Base-by-base conservation (phyloP, 116 monocot genomes). In the Thalassia testudinum region DNA sequence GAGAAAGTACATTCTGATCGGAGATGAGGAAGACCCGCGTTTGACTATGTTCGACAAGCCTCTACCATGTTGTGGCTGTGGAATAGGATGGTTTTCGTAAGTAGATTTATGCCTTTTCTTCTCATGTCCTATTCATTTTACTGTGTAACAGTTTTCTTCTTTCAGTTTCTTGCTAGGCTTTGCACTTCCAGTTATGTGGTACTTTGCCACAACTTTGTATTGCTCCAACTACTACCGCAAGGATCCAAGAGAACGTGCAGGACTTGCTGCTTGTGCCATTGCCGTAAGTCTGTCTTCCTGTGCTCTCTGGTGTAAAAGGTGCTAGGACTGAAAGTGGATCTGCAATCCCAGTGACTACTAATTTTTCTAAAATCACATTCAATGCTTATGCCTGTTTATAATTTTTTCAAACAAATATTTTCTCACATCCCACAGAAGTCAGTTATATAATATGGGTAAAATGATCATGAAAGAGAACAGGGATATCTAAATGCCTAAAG, bases 11-110 rank as follows among this genome's bases (percentile, higher is more conserved):
- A 54, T 47, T 37, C 65, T 72, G 34, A 43, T 92, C 62, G 62
- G 50, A 66, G 82, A 86, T 75, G 86, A 79, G 52, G 91, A 91
- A 66, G 79, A 86, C 44, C 75, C 72, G 7, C 68, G 79, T 11
- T 26, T 77, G 49, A 48, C 71, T 19, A 69, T 74, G 63, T 92
- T 82, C 64, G 71, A 82, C 44, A 76, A 62, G 59, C 92, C 74
- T 24, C 77, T 92, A n/a, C 79, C 82, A 2, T 86, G 79, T 56
- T 92, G 74, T 66, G 86, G 86, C 15, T 92, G 92, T 63, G 92
- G 92, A 12, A 86, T 86, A 25, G 92, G 92, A 72, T 92, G 92
- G 92, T 77, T 69, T 50, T 86, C 74, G 92, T 92, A 37, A 82
- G 82, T 42, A 42, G 23, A 50, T 21, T 3, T 6, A 50, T 20